A percentile compares a stretch with the other conserved stretches of the same genome.
phyloP scores from a whole-genome alignment of 805 yeast genomes.

The Yarrowia sp. region DNA sequence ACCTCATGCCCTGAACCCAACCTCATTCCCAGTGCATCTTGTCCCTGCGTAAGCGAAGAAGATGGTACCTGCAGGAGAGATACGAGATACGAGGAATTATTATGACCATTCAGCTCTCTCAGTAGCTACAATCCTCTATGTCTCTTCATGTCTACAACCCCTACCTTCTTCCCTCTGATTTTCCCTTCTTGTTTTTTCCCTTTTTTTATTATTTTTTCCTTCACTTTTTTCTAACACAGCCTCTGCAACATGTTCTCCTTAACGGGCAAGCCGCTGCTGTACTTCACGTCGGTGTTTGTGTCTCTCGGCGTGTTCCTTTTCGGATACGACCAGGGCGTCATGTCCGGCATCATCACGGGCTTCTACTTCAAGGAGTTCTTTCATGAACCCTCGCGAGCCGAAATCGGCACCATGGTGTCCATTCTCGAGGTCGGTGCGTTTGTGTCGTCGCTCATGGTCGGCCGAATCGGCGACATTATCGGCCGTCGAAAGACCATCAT shows the following conservation, averaged over 20 bases:
- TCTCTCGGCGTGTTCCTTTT: slow-evolving; percentile 65
- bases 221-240: background rate
- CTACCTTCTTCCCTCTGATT: too few species aligned
- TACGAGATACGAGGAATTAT: too few species aligned
- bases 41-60: too few species aligned
- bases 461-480: slow-evolving; percentile 74
- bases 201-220: background rate
- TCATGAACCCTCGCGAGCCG: slow-evolving; percentile 72
- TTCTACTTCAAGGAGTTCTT: slow-evolving; percentile 72
- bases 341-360: slow-evolving; percentile 84
- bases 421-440: slow-evolving; percentile 89
- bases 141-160: too few species aligned
- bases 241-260: slow-evolving; percentile 41
- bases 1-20: too few species aligned
- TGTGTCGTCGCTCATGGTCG: slow-evolving; percentile 77
- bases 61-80: too few species aligned
- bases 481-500: slow-evolving; percentile 83
- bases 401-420: slow-evolving; percentile 86
- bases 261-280: slow-evolving; percentile 51
- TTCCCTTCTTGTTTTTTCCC: too few species aligned
- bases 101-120: too few species aligned
- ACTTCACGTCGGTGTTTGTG: slow-evolving; percentile 55
- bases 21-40: too few species aligned
- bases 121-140: too few species aligned
- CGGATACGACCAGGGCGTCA: slow-evolving; percentile 89